Conservation (phyloP, 2,329 filamentous ascomycete species). For the Neopestalotiopsis clavispora region DNA sequence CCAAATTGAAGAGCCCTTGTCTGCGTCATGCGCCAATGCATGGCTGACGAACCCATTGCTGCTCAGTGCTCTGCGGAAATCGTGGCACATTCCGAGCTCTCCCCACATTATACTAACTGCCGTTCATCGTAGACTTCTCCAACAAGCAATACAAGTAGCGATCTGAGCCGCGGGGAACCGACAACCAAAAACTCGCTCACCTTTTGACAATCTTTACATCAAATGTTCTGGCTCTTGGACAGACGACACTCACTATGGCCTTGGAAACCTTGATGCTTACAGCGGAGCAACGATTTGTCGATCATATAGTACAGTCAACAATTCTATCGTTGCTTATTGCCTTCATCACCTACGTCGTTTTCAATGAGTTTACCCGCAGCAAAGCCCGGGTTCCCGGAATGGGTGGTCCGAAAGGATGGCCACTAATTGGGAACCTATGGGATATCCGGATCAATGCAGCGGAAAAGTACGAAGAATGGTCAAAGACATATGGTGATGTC, state of each 20-base stretch:
- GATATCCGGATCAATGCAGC: slow-evolving; percentile 63
- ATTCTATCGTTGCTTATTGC: neutral
- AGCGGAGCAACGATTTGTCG: neutral
- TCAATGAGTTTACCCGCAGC: slow-evolving; percentile 31
- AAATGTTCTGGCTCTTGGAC: no score
- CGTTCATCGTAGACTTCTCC: neutral
- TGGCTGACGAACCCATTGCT: neutral
- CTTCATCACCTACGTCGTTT: slow-evolving; percentile 21
- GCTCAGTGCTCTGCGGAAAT: neutral
- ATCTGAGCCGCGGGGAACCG: neutral
- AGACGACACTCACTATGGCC: neutral
- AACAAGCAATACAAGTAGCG: neutral
- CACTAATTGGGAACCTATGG: slow-evolving; percentile 65
- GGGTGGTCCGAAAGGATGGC: slow-evolving; percentile 32
- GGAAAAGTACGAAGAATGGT: slow-evolving; percentile 57
- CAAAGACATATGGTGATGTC: slow-evolving; percentile 65
- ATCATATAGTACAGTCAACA: neutral
- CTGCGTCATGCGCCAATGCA: neutral
- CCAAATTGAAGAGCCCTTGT: neutral
- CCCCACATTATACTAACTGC: neutral
- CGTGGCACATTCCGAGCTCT: neutral
- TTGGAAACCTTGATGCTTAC: slow-evolving; percentile 2
- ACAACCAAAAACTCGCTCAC: neutral
- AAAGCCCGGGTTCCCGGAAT: slow-evolving; percentile 31
- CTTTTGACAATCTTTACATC: neutral